Evolutionary conservation across 768 basidiomycete species (phyloP), one percentile per base, ranked within the genome.

Genomic region (Russula compacta): DNA sequence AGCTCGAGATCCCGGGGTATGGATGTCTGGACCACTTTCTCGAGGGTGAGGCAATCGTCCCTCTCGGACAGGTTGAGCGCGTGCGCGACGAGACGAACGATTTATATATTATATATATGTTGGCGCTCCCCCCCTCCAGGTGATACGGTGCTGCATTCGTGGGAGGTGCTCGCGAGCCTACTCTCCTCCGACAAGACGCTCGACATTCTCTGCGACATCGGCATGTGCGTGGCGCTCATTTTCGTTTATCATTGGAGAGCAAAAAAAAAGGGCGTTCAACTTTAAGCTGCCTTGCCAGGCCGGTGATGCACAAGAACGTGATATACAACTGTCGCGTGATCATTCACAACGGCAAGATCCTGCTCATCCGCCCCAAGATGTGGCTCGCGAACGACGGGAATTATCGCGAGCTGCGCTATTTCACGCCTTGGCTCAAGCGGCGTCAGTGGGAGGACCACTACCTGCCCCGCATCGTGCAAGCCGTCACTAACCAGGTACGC

Each of bases 301-400:
- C 97, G 1, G 82, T 99, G 57, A 82, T 87, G 2, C 97, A 99
- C 81, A 98, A 98, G 81, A 98, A 97, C 71, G 93, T 94, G 50
- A 95, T 88, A 65, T 98, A 98, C 76, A 99, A 99, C 70, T 97
- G 93, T 72, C 87, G 97, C 19, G 79, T 98, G 39, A 86, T 98
- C 71, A 83, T 95, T 46, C 82, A 92, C 69, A 79, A 94, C 73
- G 79, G 83, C 58, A 82, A 91, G 74, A 94, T 99, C 61, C 74
- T 98, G 1, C 83, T 98, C 64, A 98, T 99, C 65, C 85, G 97
- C 24, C 97, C 97, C 0, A 99, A 98, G 77, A 95, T 99, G 95
- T 99, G 97, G 97, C 79, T 99, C 48, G 97, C 97, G 1, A 98
- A 98, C 70, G 93, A 97, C 68, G 97, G 97, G 4, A 98, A 98